These are phyloP conservation scores for Nitzschia inconspicua DNA, from an alignment of 108 stramenopile species.

Conservation along the genomic window DNA sequence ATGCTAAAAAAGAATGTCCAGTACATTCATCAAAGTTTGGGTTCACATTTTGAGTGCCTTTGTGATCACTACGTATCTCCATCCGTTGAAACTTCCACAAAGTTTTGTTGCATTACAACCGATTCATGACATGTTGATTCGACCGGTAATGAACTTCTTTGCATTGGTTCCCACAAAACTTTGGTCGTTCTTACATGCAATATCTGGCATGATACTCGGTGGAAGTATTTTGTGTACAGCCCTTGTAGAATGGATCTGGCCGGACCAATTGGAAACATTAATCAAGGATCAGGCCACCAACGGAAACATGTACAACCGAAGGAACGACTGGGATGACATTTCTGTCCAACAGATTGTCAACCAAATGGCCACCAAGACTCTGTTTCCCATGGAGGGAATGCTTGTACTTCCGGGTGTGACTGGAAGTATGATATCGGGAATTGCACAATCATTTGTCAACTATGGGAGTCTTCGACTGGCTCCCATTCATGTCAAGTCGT, in stretches of 20 bases:
- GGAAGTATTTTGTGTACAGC: slow-evolving; percentile 27
- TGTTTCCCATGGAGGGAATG: slow-evolving; percentile 11
- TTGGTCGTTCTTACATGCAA: slow-evolving; percentile 22
- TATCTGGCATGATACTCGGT: slow-evolving; percentile 23
- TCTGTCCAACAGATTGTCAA: slow-evolving; percentile 3
- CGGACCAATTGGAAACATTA: no score
- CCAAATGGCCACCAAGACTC: no score
- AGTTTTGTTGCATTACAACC: no score
- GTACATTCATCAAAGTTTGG: no score
- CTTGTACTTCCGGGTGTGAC: slow-evolving; percentile 26
- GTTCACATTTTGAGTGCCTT: no score
- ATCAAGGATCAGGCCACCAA: no score
- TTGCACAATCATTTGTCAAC: slow-evolving; percentile 6
- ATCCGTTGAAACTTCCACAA: no score
- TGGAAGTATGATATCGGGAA: slow-evolving; percentile 17
- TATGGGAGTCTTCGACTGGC: slow-evolving; percentile 17
- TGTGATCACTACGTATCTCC: no score
- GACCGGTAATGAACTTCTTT: no score
- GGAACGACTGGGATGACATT: not conserved
- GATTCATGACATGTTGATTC: no score
- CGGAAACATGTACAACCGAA: not conserved
- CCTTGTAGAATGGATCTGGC: slow-evolving; percentile 19
- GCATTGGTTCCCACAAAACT: not conserved
- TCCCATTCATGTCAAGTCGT: slow-evolving; percentile 19
- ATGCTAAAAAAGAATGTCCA: no score